A percentile compares a stretch with the other conserved stretches of the same genome.
phyloP scores from a whole-genome alignment of 148 eudicot species.

The Spergularia bocconei region DNA sequence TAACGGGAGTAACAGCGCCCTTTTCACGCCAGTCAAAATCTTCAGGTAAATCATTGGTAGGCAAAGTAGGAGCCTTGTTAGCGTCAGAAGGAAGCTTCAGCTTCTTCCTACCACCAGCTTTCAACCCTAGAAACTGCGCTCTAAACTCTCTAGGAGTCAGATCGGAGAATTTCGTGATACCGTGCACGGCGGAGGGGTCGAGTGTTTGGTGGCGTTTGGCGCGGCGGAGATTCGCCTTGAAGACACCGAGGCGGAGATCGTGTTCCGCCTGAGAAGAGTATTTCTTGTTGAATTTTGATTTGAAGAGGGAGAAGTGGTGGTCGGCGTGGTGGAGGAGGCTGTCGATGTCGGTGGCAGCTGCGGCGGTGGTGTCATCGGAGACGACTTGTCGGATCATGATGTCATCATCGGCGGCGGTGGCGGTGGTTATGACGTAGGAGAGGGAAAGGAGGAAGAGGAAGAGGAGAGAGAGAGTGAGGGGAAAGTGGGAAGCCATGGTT shows the following conservation, averaged over 20 bases:
- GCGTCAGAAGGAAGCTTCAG: slow-evolving; percentile 62
- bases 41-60: slow-evolving; percentile 56
- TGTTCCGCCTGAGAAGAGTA: slow-evolving; percentile 66
- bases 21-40: slow-evolving; percentile 86
- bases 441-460: slow-evolving; percentile 31
- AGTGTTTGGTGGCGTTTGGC: slow-evolving; percentile 67
- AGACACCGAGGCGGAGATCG: slow-evolving; percentile 51
- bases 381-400: slow-evolving; percentile 60
- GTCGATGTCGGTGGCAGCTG: neutral
- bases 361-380: slow-evolving; percentile 17
- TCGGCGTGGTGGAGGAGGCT: slow-evolving; percentile 48
- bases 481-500: slow-evolving; percentile 24
- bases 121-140: slow-evolving; percentile 47
- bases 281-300: slow-evolving; percentile 47
- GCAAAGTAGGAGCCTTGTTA: slow-evolving; percentile 65
- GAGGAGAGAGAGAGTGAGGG: slow-evolving; percentile 36
- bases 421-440: slow-evolving; percentile 23
- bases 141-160: slow-evolving; percentile 72
- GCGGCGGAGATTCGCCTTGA: slow-evolving; percentile 69
- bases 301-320: slow-evolving; percentile 73
- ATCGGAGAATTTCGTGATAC: slow-evolving; percentile 84
- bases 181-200: slow-evolving; percentile 81
- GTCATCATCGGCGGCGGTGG: slow-evolving; percentile 30
- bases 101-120: slow-evolving; percentile 29
- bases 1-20: slow-evolving; percentile 78